Base-by-base conservation (phyloP, 2,329 filamentous ascomycete species). In the Dichotomopilus funicola region DNA sequence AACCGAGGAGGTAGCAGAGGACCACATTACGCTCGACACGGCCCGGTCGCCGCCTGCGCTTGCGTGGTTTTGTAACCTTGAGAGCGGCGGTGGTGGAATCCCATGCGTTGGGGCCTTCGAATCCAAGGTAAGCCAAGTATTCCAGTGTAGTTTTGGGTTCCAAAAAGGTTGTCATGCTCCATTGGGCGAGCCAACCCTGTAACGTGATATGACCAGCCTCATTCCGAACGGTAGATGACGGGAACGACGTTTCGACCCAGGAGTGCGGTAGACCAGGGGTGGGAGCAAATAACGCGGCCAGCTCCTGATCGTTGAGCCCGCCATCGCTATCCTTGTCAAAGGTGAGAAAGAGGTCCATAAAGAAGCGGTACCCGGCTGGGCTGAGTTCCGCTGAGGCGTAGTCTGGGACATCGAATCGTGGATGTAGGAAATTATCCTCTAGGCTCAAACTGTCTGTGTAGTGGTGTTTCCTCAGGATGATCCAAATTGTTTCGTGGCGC, bases 81-180 rank as follows among this genome's bases (percentile, higher is more conserved):
- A 99, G 77, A 3, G 94, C 94, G 1, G 86, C 83, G 0, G 89
- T 89, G 1, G 89, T 90, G 0, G 86, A 85, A 41, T 87, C 86
- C 56, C 87, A 87, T n/a, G 81, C 76, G 63, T 87, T 88, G 1
- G 83, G 76, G 2, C 89, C 86, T 68, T 97, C 94, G 66, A 96
- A 99, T 1, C 94, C 94, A 2, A 99, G 84, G 68, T 96, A 96
- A 3, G 94, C 94, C 2, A 99, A 83, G 69, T 99, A 99, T 64
- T 95, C 91, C 4, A 99, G 79, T 0, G 94, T 97, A 0, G 90
- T 96, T 68, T 94, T 95, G 10, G 94, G 92, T 55, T 95, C 91
- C 58, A 95, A 84, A 65, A 97, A 99, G 0, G 94, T 99, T 0
- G 94, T 99, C 94, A 99, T 99, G 69, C 91, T 96, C 94, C 94